These are phyloP conservation scores for Echeveria elegans DNA, from an alignment of 164 flowering plant genomes.

Conservation along the genomic window DNA sequence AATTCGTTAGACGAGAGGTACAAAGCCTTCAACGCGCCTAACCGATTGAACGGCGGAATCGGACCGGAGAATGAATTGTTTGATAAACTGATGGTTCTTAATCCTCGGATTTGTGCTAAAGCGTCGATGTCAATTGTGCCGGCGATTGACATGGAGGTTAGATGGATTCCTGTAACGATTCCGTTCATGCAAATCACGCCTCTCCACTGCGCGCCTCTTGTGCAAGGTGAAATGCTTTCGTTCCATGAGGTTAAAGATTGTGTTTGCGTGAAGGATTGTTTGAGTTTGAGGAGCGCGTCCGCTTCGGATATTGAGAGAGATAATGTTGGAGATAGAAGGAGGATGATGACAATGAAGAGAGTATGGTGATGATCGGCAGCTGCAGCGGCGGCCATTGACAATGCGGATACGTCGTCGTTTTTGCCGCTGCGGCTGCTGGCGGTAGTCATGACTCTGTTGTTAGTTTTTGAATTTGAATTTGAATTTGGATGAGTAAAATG, in stretches of 20 bases:
- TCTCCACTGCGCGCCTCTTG: slow-evolving; percentile 22
- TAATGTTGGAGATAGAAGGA: slow-evolving; percentile 7
- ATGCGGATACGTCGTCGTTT: background rate
- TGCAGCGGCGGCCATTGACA: slow-evolving; percentile 28
- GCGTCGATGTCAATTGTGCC: slow-evolving; percentile 45
- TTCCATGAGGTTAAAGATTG: slow-evolving; percentile 37
- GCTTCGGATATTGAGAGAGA: slow-evolving; percentile 26
- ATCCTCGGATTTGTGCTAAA: slow-evolving; percentile 19
- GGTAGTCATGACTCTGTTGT: background rate
- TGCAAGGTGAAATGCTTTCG: slow-evolving; percentile 30
- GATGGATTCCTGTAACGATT: slow-evolving; percentile 36
- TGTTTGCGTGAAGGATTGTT: slow-evolving; percentile 30
- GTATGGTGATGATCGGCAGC: slow-evolving; percentile 21
- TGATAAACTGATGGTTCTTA: slow-evolving; percentile 35
- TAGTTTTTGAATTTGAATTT: background rate
- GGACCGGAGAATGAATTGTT: slow-evolving; percentile 54
- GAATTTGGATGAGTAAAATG: background rate
- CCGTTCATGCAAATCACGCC: slow-evolving; percentile 49
- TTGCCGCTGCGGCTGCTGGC: background rate
- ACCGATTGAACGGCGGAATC: slow-evolving; percentile 47
- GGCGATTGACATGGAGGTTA: slow-evolving; percentile 34
- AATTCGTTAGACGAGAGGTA: slow-evolving; percentile 41
- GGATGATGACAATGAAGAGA: slow-evolving; percentile 3
- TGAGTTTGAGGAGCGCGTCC: slow-evolving; percentile 54
- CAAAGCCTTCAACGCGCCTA: slow-evolving; percentile 43